Percentiles rank a stretch among this genome's conserved stretches.
These are phyloP conservation scores for Colletotrichum tanaceti DNA, from an alignment of 2,329 filamentous ascomycete species.

Conservation along the genomic window DNA sequence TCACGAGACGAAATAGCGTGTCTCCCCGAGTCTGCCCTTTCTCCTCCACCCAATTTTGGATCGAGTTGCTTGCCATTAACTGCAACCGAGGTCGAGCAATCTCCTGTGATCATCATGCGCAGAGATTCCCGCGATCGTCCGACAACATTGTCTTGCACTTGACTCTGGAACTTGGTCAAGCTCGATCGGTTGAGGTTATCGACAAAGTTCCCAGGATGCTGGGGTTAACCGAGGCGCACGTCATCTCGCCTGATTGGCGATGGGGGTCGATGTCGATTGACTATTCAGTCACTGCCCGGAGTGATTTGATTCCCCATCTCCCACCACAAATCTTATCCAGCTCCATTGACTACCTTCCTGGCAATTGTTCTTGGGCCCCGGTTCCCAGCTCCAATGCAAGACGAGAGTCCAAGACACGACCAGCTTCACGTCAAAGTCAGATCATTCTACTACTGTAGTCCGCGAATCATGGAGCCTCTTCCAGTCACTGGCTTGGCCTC, in stretches of 20 bases:
- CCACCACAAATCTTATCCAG: constrained; percentile 19
- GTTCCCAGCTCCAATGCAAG: constrained; percentile 25
- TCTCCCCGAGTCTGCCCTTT: not conserved
- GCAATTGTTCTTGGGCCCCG: constrained; percentile 13
- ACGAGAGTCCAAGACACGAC: constrained; percentile 29
- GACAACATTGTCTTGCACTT: constrained; percentile 29
- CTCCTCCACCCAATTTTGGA: constrained; percentile 20
- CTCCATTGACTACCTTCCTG: constrained; percentile 27
- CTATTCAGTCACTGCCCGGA: constrained; percentile 24
- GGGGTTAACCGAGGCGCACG: constrained; percentile 39
- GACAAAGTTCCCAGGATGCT: constrained; percentile 37
- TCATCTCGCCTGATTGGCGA: constrained; percentile 39
- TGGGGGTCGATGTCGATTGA: constrained; percentile 32
- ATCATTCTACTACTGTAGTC: constrained; percentile 4
- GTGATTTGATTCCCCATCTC: constrained; percentile 6
- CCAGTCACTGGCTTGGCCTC: not conserved
- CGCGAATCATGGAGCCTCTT: constrained; percentile 4
- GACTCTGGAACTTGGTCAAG: not conserved
- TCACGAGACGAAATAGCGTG: constrained; percentile 31
- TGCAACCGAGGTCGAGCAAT: constrained; percentile 29
- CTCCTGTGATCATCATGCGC: constrained; percentile 10
- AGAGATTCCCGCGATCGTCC: constrained; percentile 35
- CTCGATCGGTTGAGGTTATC: constrained; percentile 33
- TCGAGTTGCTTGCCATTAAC: constrained; percentile 8
- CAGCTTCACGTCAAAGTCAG: constrained; percentile 31